Percentiles rank a stretch among this genome's conserved stretches.
Evolutionary conservation across 2,329 filamentous ascomycete genomes (phyloP).

Genomic region (Sphaerulina vaccinii): DNA sequence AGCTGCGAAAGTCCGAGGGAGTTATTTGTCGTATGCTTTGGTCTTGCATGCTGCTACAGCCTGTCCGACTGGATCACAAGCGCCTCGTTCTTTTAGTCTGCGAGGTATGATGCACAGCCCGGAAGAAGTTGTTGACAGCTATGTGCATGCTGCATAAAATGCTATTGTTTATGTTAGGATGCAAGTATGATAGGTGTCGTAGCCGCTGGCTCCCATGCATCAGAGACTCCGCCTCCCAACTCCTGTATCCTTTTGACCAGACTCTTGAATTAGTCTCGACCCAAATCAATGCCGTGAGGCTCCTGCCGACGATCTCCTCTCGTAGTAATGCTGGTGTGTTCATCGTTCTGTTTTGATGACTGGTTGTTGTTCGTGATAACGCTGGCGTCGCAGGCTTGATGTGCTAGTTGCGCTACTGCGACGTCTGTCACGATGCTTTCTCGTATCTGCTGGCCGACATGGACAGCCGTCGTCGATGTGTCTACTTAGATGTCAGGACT

Average conservation of each 20-base stretch:
- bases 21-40: constrained; percentile 5
- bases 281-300: constrained; percentile 1
- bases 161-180: not conserved
- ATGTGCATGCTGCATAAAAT: not conserved
- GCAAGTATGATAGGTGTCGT: constrained; percentile 5
- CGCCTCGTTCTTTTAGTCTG: not conserved
- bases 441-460: constrained; percentile 51
- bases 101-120: not conserved
- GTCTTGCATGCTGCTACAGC: constrained; percentile 13
- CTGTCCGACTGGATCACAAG: constrained; percentile 6
- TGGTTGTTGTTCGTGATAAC: not conserved
- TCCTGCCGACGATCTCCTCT: too few relatives aligned
- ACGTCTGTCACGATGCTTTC: constrained; percentile 12
- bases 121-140: not conserved
- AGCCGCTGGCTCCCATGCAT: constrained; percentile 1
- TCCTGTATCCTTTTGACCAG: not conserved
- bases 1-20: constrained; percentile 1
- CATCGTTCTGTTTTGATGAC: not conserved
- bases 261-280: not conserved
- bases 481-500: constrained; percentile 43
- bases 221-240: not conserved
- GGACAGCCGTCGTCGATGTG: constrained; percentile 77
- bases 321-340: too few relatives aligned
- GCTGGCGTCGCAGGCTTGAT: not conserved
- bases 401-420: not conserved